Conservation (phyloP, 768 basidiomycete genomes). For the Termitomyces sp. region DNA sequence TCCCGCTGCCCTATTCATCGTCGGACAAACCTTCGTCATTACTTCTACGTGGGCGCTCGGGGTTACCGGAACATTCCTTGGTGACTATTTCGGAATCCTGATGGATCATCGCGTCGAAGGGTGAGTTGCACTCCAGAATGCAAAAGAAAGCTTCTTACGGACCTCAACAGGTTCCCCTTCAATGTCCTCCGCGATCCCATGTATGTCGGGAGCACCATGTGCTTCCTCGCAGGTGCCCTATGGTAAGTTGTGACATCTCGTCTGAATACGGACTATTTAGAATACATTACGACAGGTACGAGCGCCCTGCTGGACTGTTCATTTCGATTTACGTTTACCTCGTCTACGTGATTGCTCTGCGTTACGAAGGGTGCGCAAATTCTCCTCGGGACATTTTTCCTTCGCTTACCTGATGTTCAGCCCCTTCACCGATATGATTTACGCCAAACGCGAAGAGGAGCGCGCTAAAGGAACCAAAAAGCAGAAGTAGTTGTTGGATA, state of each 20-base stretch:
- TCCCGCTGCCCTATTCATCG: constrained; percentile 52
- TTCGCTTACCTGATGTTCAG: constrained; percentile 24
- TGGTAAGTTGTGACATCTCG: constrained; percentile 47
- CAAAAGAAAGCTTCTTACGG: background rate
- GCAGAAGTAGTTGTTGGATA: constrained; percentile 6
- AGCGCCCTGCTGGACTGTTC: constrained; percentile 77
- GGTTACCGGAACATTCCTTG: constrained; percentile 89
- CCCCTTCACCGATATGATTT: constrained; percentile 82
- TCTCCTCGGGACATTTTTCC: background rate
- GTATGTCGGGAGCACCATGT: constrained; percentile 94
- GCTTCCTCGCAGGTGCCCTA: constrained; percentile 79
- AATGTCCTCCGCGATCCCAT: constrained; percentile 90
- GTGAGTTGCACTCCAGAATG: constrained; percentile 18
- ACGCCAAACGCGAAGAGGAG: constrained; percentile 46
- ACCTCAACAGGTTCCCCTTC: constrained; percentile 71
- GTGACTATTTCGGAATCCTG: constrained; percentile 80
- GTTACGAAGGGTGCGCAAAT: constrained; percentile 78
- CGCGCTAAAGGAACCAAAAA: constrained; percentile 17
- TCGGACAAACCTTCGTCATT: constrained; percentile 83
- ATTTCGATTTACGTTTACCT: constrained; percentile 79
- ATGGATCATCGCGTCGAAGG: constrained; percentile 90
- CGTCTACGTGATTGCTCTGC: constrained; percentile 78
- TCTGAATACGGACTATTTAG: background rate
- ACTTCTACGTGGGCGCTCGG: constrained; percentile 89
- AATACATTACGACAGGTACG: constrained; percentile 49